phyloP scores from a whole-genome alignment of 2,329 filamentous ascomycete genomes.

The Penicillium freii region DNA sequence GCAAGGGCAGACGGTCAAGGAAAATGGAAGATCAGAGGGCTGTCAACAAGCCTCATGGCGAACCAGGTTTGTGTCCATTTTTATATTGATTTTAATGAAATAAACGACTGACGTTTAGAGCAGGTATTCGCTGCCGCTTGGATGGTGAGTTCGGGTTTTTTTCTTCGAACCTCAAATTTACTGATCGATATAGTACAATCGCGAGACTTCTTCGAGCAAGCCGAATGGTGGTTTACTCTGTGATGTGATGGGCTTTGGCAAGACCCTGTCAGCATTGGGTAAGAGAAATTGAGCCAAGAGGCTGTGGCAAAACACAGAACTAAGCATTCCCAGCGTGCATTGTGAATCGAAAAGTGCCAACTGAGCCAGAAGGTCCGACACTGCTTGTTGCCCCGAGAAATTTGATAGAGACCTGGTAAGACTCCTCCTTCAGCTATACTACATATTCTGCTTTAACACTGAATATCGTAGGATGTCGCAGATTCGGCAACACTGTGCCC shows the following conservation, averaged over 20 bases:
- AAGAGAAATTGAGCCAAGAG: neutral
- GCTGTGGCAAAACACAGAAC: neutral
- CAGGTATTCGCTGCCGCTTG: neutral
- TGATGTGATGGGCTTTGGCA: constrained; percentile 1
- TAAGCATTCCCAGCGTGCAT: neutral
- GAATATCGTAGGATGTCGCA: neutral
- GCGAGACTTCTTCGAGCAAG: neutral
- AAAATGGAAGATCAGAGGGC: neutral
- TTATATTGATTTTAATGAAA: neutral
- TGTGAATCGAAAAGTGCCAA: neutral
- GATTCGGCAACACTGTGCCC: neutral
- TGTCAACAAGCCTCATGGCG: neutral
- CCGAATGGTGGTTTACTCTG: neutral
- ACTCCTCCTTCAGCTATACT: neutral
- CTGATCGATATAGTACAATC: neutral
- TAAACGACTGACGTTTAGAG: neutral
- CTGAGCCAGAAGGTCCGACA: neutral
- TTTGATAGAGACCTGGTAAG: neutral
- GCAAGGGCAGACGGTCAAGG: neutral
- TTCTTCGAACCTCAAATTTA: neutral
- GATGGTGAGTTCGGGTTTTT: neutral
- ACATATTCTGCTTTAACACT: neutral
- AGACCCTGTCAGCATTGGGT: neutral
- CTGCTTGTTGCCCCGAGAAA: neutral
- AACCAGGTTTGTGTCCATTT: neutral